Conservation (phyloP, 371 early-diverging fungal species). For the Mortierella sp. region DNA sequence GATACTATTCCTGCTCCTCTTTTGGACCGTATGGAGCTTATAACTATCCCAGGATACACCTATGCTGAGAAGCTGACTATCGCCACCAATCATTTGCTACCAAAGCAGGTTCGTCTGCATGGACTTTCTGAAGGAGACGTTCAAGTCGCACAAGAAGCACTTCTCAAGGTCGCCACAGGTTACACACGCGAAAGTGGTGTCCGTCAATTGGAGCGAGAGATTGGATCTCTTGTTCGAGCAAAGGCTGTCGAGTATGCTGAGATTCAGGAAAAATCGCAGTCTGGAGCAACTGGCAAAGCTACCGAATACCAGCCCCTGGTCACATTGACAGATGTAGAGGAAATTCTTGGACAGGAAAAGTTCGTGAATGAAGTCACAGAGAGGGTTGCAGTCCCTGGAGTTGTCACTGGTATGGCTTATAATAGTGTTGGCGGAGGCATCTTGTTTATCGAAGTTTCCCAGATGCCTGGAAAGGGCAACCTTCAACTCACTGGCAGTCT, state of each 20-base stretch:
- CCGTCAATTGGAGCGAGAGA: slow-evolving; percentile 79
- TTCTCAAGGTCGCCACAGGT: slow-evolving; percentile 74
- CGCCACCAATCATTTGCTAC: slow-evolving; percentile 57
- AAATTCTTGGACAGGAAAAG: slow-evolving; percentile 75
- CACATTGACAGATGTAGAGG: slow-evolving; percentile 62
- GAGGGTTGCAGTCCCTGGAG: slow-evolving; percentile 72
- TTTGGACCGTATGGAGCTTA: slow-evolving; percentile 90
- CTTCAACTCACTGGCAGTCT: slow-evolving; percentile 84
- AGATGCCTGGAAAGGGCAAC: slow-evolving; percentile 79
- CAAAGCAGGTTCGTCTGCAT: slow-evolving; percentile 80
- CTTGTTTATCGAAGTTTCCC: slow-evolving; percentile 83
- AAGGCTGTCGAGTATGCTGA: slow-evolving; percentile 79
- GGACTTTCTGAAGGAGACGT: slow-evolving; percentile 70
- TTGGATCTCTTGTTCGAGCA: slow-evolving; percentile 81
- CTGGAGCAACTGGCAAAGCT: background rate
- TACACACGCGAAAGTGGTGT: slow-evolving; percentile 94
- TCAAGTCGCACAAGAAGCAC: slow-evolving; percentile 65
- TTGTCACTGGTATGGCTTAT: slow-evolving; percentile 89
- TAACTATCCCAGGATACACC: slow-evolving; percentile 87
- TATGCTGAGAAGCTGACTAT: slow-evolving; percentile 79
- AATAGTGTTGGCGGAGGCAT: slow-evolving; percentile 84
- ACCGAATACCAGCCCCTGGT: slow-evolving; percentile 55
- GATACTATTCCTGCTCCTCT: slow-evolving; percentile 86
- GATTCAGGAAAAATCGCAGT: slow-evolving; percentile 40
- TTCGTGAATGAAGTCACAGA: slow-evolving; percentile 77